A percentile compares a stretch with the other conserved stretches of the same genome.
phyloP scores from a whole-genome alignment of 306 rosid species.

The Castanopsis chinensis region DNA sequence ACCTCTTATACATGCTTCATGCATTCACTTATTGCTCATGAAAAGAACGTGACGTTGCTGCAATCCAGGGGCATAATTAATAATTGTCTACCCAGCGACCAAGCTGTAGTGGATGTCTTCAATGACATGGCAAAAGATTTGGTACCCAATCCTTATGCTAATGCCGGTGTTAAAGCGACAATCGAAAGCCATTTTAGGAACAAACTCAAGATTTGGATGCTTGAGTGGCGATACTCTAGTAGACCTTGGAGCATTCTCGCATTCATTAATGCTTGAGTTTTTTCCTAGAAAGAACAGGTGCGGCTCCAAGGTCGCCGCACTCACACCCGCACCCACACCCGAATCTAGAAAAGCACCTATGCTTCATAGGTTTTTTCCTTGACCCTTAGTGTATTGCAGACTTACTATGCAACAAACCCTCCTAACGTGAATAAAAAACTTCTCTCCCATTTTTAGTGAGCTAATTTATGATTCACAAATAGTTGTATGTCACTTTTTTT shows the following conservation, averaged over 20 bases:
- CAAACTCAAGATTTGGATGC: not conserved
- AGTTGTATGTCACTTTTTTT: too few relatives aligned
- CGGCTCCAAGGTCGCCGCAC: too few relatives aligned
- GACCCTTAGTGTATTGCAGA: too few relatives aligned
- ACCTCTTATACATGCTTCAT: constrained; percentile 8
- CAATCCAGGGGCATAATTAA: not conserved
- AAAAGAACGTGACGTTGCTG: not conserved
- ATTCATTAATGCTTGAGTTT: not conserved
- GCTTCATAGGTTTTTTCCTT: not conserved
- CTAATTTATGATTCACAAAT: too few relatives aligned
- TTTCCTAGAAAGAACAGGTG: too few relatives aligned
- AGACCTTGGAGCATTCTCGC: not conserved
- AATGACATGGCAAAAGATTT: not conserved
- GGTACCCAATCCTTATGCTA: not conserved
- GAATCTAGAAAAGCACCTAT: too few relatives aligned
- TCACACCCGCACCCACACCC: too few relatives aligned
- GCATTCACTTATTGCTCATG: constrained; percentile 8
- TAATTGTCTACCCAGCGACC: not conserved
- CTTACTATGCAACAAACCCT: too few relatives aligned
- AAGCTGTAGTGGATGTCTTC: not conserved
- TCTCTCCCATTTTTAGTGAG: too few relatives aligned
- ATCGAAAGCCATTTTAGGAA: not conserved
- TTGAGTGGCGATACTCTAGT: not conserved
- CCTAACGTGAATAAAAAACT: too few relatives aligned
- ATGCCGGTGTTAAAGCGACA: fast-evolving